These are phyloP conservation scores for Coemansia sp. DNA, from an alignment of 192 early-diverging fungal species.

Conservation along the genomic window DNA sequence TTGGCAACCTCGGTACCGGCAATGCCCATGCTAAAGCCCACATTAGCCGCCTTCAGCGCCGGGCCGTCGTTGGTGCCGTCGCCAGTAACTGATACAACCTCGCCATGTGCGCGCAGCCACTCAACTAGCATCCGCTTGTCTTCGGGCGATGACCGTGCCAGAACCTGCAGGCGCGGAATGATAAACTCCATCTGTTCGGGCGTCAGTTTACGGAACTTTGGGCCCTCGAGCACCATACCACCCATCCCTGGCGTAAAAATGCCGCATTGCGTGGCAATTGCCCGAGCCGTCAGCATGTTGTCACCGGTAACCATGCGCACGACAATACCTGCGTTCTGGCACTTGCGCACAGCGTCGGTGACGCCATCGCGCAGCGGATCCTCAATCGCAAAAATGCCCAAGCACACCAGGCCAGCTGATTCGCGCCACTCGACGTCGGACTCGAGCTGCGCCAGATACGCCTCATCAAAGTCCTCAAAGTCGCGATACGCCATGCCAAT, in stretches of 20 bases:
- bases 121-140: constrained; percentile 96
- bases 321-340: constrained; percentile 88
- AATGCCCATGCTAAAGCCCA: constrained; percentile 99
- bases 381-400: constrained; percentile 93
- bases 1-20: constrained; percentile 99
- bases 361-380: constrained; percentile 97
- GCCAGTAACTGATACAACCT: constrained; percentile 97
- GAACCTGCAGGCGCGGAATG: constrained; percentile 89
- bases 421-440: constrained; percentile 54
- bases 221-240: constrained; percentile 94
- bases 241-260: constrained; percentile 77
- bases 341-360: constrained; percentile 82
- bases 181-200: constrained; percentile 86
- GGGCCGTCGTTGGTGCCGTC: constrained; percentile 99
- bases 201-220: constrained; percentile 83
- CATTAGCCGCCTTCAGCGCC: constrained; percentile 90
- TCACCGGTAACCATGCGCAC: constrained; percentile 99
- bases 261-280: constrained; percentile 92
- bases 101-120: constrained; percentile 81
- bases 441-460: constrained; percentile 39
- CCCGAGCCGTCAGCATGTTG: constrained; percentile 87
- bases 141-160: constrained; percentile 90
- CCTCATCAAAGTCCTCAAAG: constrained; percentile 64
- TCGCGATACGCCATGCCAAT: constrained; percentile 86
- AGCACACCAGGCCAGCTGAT: constrained; percentile 65